Evolutionary conservation across 495 filamentous ascomycete genomes (phyloP), one percentile per base, ranked within the genome.

Genomic region (Penicillium dipodomyicola): DNA sequence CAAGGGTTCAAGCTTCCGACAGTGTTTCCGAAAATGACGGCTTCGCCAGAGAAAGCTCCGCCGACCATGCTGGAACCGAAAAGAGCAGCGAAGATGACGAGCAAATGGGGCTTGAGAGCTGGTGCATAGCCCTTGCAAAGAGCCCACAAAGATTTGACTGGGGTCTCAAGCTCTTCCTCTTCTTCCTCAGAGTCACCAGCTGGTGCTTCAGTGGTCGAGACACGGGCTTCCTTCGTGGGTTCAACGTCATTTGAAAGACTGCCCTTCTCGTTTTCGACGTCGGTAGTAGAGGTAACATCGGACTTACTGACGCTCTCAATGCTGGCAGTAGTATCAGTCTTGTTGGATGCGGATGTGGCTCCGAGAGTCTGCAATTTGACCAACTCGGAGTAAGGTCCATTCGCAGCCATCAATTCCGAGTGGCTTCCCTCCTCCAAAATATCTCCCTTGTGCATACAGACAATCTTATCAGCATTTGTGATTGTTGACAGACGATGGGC

Each of bases 401-500:
- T 58, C 46, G 58, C 58, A 19, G 63, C 72, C 68, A 76, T 67
- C 43, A 74, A 61, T 5, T 61, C 71, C 1, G 72, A 30, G 59
- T 86, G 80, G 19, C 65, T 72, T 8, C 83, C 83, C 60, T 85
- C 67, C 60, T 86, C 82, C 7, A 84, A 66, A 12, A 85, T 74
- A 47, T 72, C 61, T 4, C 82, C 83, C 42, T 80, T 73, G 39
- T 76, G 71, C 75, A 86, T 79, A 11, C 85, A 82, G 14, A 85
- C 73, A 57, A 86, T 86, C 37, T 88, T 88, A 67, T 90, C 86
- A 0, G 87, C 86, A 42, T 80, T 82, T 25, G 67, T 77, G 29
- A 78, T 72, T 9, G 77, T 79, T 0, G 74, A 72, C n/a, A 80
- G 65, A 27, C 77, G 73, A 56, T 80, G 77, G 22, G 77, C 75